phyloP scores from a whole-genome alignment of 768 basidiomycete species.

The Sporobolomyces roseus region DNA sequence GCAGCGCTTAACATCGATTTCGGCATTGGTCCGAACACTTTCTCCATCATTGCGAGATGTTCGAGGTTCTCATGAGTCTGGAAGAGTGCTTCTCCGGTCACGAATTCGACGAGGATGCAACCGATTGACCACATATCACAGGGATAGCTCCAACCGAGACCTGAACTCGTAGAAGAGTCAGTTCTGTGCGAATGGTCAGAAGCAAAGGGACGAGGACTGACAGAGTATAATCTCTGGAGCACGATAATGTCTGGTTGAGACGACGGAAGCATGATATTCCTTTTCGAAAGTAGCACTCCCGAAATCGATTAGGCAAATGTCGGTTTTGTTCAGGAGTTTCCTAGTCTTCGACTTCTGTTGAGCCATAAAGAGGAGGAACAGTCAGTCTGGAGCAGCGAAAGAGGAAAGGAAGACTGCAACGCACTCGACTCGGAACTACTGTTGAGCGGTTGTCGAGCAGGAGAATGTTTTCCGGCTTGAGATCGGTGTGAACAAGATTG shows the following conservation, averaged over 20 bases:
- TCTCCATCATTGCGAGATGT: slow-evolving; percentile 99
- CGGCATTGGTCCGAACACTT: slow-evolving; percentile 98
- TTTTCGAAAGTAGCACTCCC: slow-evolving; percentile 96
- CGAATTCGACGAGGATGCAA: slow-evolving; percentile 98
- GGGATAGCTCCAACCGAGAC: slow-evolving; percentile 95
- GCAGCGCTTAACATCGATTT: slow-evolving; percentile 52
- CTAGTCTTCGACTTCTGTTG: slow-evolving; percentile 62
- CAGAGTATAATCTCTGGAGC: slow-evolving; percentile 98
- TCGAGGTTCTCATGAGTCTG: slow-evolving; percentile 99
- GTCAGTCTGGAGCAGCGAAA: not conserved
- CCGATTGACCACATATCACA: slow-evolving; percentile 98
- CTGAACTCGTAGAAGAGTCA: too few relatives aligned
- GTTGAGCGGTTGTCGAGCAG: slow-evolving; percentile 75
- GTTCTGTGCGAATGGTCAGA: too few relatives aligned
- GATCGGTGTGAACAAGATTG: slow-evolving; percentile 90
- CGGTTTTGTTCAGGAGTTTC: slow-evolving; percentile 70
- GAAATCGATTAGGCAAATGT: slow-evolving; percentile 95
- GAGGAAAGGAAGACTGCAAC: slow-evolving; percentile 15
- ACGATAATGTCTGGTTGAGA: slow-evolving; percentile 95
- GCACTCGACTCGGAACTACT: slow-evolving; percentile 45
- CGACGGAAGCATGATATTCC: slow-evolving; percentile 97
- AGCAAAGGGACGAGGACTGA: slow-evolving; percentile 51
- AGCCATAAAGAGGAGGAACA: not conserved
- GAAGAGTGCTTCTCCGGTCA: slow-evolving; percentile 94
- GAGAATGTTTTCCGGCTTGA: slow-evolving; percentile 98